Evolutionary conservation across 345 rosid species (phyloP).

Genomic region (Aethionema arabicum): DNA sequence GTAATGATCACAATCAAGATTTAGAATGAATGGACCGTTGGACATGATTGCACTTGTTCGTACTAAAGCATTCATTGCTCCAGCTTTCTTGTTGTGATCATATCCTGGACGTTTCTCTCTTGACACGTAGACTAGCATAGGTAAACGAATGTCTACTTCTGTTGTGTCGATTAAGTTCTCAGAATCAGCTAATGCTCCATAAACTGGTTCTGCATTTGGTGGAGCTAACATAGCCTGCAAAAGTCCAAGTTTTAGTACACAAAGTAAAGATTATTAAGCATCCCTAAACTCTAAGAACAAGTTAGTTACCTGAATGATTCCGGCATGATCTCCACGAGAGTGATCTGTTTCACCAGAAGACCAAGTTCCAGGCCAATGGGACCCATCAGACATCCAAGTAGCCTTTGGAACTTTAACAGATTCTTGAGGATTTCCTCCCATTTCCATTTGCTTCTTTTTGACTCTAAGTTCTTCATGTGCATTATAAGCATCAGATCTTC

Average conservation of each 20-base stretch:
- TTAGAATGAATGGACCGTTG: conserved; percentile 52
- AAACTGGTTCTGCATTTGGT: conserved; percentile 56
- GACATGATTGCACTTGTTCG: conserved; percentile 57
- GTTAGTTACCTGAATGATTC: conserved; percentile 53
- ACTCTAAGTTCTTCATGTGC: conserved; percentile 60
- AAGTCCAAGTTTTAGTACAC: neutral
- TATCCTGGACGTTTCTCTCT: conserved; percentile 48
- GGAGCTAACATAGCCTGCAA: conserved; percentile 68
- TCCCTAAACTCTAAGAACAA: neutral
- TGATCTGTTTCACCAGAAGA: conserved; percentile 53
- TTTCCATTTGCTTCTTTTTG: conserved; percentile 55
- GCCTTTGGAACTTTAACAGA: conserved; percentile 45
- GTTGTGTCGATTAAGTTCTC: conserved; percentile 44
- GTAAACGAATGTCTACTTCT: conserved; percentile 47
- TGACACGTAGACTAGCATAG: conserved; percentile 49
- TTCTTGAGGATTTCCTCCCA: conserved; percentile 41
- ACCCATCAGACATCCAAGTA: conserved; percentile 70
- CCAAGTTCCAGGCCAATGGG: conserved; percentile 76
- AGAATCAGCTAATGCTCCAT: conserved; percentile 47
- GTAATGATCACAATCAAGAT: conserved; percentile 54
- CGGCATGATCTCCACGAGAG: conserved; percentile 62
- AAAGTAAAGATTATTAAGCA: too few species aligned
- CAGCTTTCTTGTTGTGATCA: conserved; percentile 57
- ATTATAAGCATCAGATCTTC: conserved; percentile 62
- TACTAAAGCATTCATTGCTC: conserved; percentile 52